Base-by-base conservation (phyloP, 345 rosid species). In the Microcos paniculata region DNA sequence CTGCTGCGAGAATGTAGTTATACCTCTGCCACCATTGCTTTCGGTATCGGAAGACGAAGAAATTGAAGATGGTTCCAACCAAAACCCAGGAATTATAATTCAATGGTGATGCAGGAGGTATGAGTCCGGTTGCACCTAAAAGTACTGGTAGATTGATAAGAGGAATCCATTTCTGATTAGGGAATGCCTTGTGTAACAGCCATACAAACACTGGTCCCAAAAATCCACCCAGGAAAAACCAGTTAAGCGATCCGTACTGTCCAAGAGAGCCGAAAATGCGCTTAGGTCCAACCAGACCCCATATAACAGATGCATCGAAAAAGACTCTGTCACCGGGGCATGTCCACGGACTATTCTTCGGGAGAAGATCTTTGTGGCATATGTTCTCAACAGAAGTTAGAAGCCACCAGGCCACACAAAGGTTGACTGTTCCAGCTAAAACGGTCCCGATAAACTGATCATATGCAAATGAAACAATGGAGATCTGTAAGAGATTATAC, bases 11-110 rank as follows among this genome's bases (percentile, higher is more conserved):
- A 16, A 86, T 78, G 56, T 86, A 86, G 61, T 86, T 86, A 67
- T 83, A 86, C 70, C 82, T 83, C 70, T 78, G 79, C 87, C 89
- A 86, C 89, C 84, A 78, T 2, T n/a, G 66, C 81, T 79, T 82
- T 3, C 83, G 24, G 8, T 79, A 82, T 79, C 85, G 70, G 62
- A 77, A 82, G 35, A 77, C 46, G n/a, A 82, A 79, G 56, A 82
- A 79, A 78, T 82, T 79, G 83, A 82, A 82, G 33, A 82, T 52
- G 12, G 85, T 80, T 19, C 85, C 85, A 4, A 82, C 79, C 28
- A 80, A 14, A 52, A 82, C 74, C 85, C 83, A 82, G 18, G 83
- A 77, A 15, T 64, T 70, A 55, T 73, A 82, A 76, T 82, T 82
- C 80, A 77, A 24, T 5, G 85, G 45, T 1, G 80, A 10, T 2